A percentile compares a stretch with the other conserved stretches of the same genome.
Evolutionary conservation across 2,329 filamentous ascomycete genomes (phyloP).

Genomic region (Fusarium stilboides): DNA sequence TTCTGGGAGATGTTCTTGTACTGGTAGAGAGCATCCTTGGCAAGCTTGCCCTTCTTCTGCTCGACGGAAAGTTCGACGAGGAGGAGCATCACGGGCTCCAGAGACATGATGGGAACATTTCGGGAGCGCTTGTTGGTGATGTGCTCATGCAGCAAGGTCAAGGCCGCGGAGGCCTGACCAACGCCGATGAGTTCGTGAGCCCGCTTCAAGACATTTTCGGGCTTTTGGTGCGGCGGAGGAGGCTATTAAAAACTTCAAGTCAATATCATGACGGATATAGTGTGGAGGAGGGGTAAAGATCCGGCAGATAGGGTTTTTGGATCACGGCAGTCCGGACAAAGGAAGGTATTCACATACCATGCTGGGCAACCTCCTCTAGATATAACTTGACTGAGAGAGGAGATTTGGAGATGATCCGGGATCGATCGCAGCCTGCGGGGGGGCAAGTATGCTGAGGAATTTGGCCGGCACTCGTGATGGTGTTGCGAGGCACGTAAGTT

Average conservation of each 20-base stretch:
- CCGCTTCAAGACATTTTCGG: slow-evolving; percentile 99
- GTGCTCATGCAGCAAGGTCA: slow-evolving; percentile 98
- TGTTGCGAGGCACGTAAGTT: slow-evolving; percentile 56
- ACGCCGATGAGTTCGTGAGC: slow-evolving; percentile 99
- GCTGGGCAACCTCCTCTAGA: slow-evolving; percentile 67
- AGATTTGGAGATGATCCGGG: slow-evolving; percentile 56
- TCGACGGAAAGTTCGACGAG: slow-evolving; percentile 98
- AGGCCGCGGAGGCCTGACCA: slow-evolving; percentile 90
- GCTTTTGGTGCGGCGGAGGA: slow-evolving; percentile 96
- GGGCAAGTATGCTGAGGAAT: slow-evolving; percentile 53
- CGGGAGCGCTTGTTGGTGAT: slow-evolving; percentile 98
- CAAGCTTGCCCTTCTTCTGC: slow-evolving; percentile 96
- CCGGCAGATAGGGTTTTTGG: slow-evolving; percentile 33
- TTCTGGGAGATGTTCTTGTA: slow-evolving; percentile 99
- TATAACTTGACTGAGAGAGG: slow-evolving; percentile 56
- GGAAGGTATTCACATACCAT: slow-evolving; percentile 58
- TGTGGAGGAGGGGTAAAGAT: slow-evolving; percentile 51
- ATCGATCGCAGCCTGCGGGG: slow-evolving; percentile 57
- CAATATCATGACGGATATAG: slow-evolving; percentile 47
- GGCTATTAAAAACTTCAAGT: slow-evolving; percentile 69
- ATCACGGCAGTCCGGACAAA: slow-evolving; percentile 32
- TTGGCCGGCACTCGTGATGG: slow-evolving; percentile 58
- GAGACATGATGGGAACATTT: slow-evolving; percentile 94
- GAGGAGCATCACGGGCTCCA: slow-evolving; percentile 98
- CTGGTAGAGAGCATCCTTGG: slow-evolving; percentile 98